phyloP scores from a whole-genome alignment of 768 basidiomycete species.

The Tricholoma furcatifolium region DNA sequence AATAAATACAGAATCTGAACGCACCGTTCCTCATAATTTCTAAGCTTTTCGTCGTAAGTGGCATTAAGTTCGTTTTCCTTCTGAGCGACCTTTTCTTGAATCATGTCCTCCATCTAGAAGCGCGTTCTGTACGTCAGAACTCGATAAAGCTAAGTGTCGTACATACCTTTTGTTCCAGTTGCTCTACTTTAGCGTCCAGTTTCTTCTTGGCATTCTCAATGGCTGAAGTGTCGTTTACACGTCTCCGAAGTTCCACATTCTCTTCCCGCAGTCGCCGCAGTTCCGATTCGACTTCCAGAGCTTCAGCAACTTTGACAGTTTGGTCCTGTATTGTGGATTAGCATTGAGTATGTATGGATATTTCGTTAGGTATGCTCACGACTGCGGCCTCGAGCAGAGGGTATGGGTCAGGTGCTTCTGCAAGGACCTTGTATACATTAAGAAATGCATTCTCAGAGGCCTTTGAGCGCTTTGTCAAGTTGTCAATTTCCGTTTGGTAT shows the following conservation, averaged over 20 bases:
- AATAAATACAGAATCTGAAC: conserved; percentile 17
- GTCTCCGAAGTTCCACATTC: conserved; percentile 75
- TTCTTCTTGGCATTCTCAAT: conserved; percentile 76
- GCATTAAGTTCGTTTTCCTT: conserved; percentile 98
- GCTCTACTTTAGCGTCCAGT: conserved; percentile 68
- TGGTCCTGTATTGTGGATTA: conserved; percentile 64
- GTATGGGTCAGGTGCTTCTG: conserved; percentile 97
- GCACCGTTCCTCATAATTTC: conserved; percentile 95
- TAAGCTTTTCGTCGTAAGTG: conserved; percentile 92
- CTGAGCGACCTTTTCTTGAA: conserved; percentile 82
- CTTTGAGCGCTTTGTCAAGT: conserved; percentile 89
- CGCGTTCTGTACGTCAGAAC: conserved; percentile 2
- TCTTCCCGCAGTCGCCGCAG: conserved; percentile 74
- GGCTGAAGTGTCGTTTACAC: conserved; percentile 58
- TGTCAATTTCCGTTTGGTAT: conserved; percentile 96
- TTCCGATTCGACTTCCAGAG: conserved; percentile 72
- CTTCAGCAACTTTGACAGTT: conserved; percentile 86
- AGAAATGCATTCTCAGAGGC: conserved; percentile 93
- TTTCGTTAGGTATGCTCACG: conserved; percentile 33
- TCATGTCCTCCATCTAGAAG: conserved; percentile 90
- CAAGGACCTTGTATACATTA: conserved; percentile 94
- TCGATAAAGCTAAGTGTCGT: background rate
- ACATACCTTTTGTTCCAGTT: conserved; percentile 79
- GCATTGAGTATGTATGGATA: background rate
- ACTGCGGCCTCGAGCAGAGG: conserved; percentile 94